Evolutionary conservation across 2,329 filamentous ascomycete species (phyloP), one percentile per base, ranked within the genome.

Genomic region (Hypomyces rosellus): DNA sequence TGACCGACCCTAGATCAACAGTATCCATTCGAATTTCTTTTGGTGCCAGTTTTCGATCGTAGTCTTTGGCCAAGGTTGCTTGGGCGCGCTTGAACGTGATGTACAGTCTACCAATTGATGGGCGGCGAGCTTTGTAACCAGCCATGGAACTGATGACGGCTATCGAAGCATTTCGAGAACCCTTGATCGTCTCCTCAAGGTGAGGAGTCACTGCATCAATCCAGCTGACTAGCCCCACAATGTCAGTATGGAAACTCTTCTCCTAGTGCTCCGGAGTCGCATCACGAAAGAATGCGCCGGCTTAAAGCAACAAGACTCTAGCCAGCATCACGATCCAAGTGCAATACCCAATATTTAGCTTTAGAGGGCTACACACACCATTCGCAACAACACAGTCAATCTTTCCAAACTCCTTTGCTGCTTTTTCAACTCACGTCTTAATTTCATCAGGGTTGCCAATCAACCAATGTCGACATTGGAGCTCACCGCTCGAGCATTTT

Each of bases 311-410:
- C 6, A 8, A 11, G 25, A 30, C 25, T 7, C 25, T 11, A 11
- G 25, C 8, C 25, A 30, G 25, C 25, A 30, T 30, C 6, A 30
- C 6, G 9, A 8, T 30, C 25, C 25, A 8, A 11, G 9, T 30
- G 4, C 25, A 30, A 30, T 11, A 11, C 6, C 25, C 8, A 8
- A 30, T 20, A 4, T 30, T 30, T 7, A 2, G 4, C 25, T 30
- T 7, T 6, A 30, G 25, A 11, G 25, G 25, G 6, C 25, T 30
- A 30, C 9, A 8, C 54, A 37, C 15, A 60, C 58, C 58, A 44
- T 60, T 59, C 6, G 57, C 57, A 40, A 61, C 56, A n/a, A 59
- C 54, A 20, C 57, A 42, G n/a, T 61, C 58, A 22, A 61, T 57
- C 37, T 51, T 50, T 1, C 56, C 59, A 45, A 59, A 60, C 11